Evolutionary conservation across 805 yeast species (phyloP).

Genomic region (Starmerella khaoyaiensis): DNA sequence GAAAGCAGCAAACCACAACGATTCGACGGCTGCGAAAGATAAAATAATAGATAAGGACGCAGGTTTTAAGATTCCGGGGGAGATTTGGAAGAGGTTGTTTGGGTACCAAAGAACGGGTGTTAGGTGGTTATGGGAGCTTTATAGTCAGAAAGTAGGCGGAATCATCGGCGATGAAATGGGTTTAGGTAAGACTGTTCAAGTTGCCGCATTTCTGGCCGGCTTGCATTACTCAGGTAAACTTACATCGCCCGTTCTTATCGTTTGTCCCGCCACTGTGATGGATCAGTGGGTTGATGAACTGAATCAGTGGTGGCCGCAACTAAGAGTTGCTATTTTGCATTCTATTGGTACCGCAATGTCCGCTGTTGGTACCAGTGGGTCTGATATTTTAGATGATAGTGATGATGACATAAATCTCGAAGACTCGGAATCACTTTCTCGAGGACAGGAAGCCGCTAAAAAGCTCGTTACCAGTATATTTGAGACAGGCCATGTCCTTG

Average conservation of each 20-base stretch:
- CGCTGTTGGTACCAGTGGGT: slow-evolving; percentile 11
- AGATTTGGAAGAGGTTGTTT: slow-evolving; percentile 70
- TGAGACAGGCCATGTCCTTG: slow-evolving; percentile 62
- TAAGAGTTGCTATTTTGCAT: slow-evolving; percentile 73
- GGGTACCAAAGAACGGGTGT: slow-evolving; percentile 94
- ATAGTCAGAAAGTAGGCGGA: slow-evolving; percentile 81
- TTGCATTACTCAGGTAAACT: slow-evolving; percentile 68
- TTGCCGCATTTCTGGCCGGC: slow-evolving; percentile 82
- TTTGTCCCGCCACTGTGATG: slow-evolving; percentile 93
- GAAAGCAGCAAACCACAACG: slow-evolving; percentile 31
- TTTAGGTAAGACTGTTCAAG: slow-evolving; percentile 85
- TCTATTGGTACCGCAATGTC: slow-evolving; percentile 84
- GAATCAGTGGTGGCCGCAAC: slow-evolving; percentile 97
- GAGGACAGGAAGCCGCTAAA: slow-evolving; percentile 32
- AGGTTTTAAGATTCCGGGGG: slow-evolving; percentile 73
- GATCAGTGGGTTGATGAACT: slow-evolving; percentile 96
- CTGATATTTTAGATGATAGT: slow-evolving; percentile 28
- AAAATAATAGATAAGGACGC: slow-evolving; percentile 38
- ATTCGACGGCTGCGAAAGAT: slow-evolving; percentile 20
- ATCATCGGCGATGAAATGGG: slow-evolving; percentile 99
- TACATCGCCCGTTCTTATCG: slow-evolving; percentile 67
- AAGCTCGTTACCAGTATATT: slow-evolving; percentile 46
- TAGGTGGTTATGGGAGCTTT: slow-evolving; percentile 94
- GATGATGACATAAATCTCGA: slow-evolving; percentile 32
- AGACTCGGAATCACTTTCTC: slow-evolving; percentile 5